Evolutionary conservation across 257 asterid genomes (phyloP), one percentile per base, ranked within the genome.

Genomic region (Jasminum sambac): DNA sequence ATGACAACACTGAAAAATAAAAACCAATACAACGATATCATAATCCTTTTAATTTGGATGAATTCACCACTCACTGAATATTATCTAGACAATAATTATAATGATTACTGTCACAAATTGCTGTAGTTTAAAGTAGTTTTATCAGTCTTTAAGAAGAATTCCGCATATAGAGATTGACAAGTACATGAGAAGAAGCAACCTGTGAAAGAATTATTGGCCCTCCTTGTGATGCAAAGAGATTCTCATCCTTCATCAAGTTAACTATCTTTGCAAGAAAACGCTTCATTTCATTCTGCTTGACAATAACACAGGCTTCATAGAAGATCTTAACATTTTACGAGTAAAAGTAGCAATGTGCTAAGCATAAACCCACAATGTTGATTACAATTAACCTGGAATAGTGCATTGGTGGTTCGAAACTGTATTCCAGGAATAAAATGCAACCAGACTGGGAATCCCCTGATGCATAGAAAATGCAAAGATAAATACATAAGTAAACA

Each of bases 381-480:
- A 50, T 11, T 17, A 67, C 50, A 26, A 40, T 30, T 74, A 64
- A 79, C 94, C 94, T 85, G 79, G 83, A 85, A 90, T 69, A 70
- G 82, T 26, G 36, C 72, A 71, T 90, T 90, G 11, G 85, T 78
- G 24, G 92, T 86, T 42, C 95, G 89, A 41, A 90, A 87, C 67
- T 88, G 85, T 72, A 90, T 88, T 59, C 96, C 96, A 52, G 90
- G 92, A 73, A 90, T 84, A 59, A 88, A 82, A 72, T 88, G 97
- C 73, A 90, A 80, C 97, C 97, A 90, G 46, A 87, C 50, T 23
- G 97, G 97, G 66, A 90, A 90, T 63, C 97, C 97, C 74, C 97
- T 90, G 88, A 67, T 42, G 62, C 67, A 67, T 9, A 71, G 30
- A 61, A 40, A 48, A 68, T 14, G 14, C 5, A 23, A 24, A 67